Conservation (phyloP, 2,329 filamentous ascomycete species). For the Dothideomycetidae sp. region DNA sequence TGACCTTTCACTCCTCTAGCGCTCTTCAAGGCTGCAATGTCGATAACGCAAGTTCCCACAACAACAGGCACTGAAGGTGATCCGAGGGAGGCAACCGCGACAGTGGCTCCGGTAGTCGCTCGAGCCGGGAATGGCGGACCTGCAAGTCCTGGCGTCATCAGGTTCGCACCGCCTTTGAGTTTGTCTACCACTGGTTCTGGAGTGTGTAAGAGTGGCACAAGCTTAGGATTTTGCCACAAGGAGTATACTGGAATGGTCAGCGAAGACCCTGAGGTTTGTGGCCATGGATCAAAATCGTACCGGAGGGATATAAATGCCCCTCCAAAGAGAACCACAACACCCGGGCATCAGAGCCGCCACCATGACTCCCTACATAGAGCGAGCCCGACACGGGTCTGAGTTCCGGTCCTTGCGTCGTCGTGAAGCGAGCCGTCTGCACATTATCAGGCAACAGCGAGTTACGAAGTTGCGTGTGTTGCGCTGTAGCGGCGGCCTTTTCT, state of each 20-base stretch:
- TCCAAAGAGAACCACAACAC: constrained; percentile 51
- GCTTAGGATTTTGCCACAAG: constrained; percentile 47
- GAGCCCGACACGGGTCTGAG: constrained; percentile 48
- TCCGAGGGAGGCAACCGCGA: constrained; percentile 48
- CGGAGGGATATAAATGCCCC: constrained; percentile 39
- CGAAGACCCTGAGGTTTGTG: no score
- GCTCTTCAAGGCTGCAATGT: constrained; percentile 40
- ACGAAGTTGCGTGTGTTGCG: constrained; percentile 37
- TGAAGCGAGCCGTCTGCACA: constrained; percentile 48
- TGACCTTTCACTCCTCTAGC: constrained; percentile 49
- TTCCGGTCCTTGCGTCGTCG: constrained; percentile 48
- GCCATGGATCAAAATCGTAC: no score
- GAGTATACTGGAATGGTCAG: constrained; percentile 48
- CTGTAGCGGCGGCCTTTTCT: constrained; percentile 30
- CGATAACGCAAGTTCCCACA: constrained; percentile 50
- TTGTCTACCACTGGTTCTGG: constrained; percentile 48
- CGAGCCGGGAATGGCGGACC: constrained; percentile 48
- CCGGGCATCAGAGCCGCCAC: constrained; percentile 40
- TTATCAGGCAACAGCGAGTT: constrained; percentile 50
- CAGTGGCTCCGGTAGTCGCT: constrained; percentile 45
- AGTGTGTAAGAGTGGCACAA: constrained; percentile 51
- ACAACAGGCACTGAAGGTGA: constrained; percentile 47
- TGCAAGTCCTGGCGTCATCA: constrained; percentile 54
- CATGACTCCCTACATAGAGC: constrained; percentile 47
- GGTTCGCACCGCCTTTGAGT: constrained; percentile 48